Percentiles rank a stretch among this genome's conserved stretches.
Evolutionary conservation across 805 yeast genomes (phyloP).

Genomic region (Candida jianshihensis): DNA sequence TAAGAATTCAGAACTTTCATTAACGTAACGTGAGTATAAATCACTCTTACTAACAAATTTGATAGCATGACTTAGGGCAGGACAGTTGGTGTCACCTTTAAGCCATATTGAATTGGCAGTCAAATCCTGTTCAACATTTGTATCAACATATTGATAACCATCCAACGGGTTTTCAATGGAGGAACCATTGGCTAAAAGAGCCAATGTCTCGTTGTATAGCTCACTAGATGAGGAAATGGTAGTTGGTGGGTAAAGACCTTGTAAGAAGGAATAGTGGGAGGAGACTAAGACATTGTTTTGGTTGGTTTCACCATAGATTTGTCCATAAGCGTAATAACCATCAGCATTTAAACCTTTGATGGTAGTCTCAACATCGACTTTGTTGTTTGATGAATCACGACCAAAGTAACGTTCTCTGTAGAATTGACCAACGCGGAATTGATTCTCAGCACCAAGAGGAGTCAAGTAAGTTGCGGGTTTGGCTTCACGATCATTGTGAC

Average conservation of each 20-base stretch:
- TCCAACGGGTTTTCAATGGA: constrained; percentile 30
- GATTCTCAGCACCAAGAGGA: constrained; percentile 35
- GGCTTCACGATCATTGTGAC: constrained; percentile 43
- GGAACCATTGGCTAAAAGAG: constrained; percentile 35
- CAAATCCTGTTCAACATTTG: constrained; percentile 28
- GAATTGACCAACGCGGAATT: constrained; percentile 32
- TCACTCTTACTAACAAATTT: constrained; percentile 23
- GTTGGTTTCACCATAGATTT: constrained; percentile 31
- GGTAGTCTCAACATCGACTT: constrained; percentile 21
- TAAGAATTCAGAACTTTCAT: constrained; percentile 32
- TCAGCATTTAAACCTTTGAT: constrained; percentile 27
- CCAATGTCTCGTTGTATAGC: constrained; percentile 20
- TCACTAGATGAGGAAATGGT: constrained; percentile 15
- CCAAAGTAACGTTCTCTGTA: constrained; percentile 38
- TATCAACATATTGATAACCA: constrained; percentile 41
- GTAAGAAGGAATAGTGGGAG: constrained; percentile 37
- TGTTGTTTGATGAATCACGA: constrained; percentile 19
- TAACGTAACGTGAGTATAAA: constrained; percentile 23
- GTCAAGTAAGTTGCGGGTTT: constrained; percentile 39
- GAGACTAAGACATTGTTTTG: constrained; percentile 29
- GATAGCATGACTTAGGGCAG: constrained; percentile 29
- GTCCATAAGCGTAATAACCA: constrained; percentile 30
- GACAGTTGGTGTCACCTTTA: constrained; percentile 37
- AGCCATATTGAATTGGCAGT: constrained; percentile 34
- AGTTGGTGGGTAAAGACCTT: constrained; percentile 41